Evolutionary conservation across 2,329 filamentous ascomycete genomes (phyloP).

Genomic region (Penicillium sp.): DNA sequence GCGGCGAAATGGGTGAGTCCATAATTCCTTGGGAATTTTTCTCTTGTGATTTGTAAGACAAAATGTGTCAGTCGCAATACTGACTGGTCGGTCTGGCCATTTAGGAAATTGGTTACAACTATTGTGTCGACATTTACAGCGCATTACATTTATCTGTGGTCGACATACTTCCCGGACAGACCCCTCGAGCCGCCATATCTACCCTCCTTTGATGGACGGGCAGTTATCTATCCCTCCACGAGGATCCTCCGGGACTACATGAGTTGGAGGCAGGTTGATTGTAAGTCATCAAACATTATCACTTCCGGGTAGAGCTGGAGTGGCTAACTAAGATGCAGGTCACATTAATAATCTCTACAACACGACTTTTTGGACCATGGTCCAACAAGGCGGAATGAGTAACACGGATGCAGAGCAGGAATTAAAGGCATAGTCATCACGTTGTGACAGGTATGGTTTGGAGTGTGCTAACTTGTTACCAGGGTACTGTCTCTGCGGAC

Average conservation of each 20-base stretch:
- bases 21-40: background rate
- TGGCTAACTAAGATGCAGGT: slow-evolving; percentile 49
- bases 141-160: slow-evolving; percentile 83
- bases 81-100: background rate
- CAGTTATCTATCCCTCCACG: slow-evolving; percentile 82
- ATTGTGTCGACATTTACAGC: slow-evolving; percentile 91
- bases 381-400: slow-evolving; percentile 72
- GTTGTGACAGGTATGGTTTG: background rate
- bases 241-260: slow-evolving; percentile 89
- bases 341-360: slow-evolving; percentile 99
- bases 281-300: slow-evolving; percentile 51
- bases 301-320: too few relatives aligned
- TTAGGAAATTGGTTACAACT: slow-evolving; percentile 86
- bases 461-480: slow-evolving; percentile 4
- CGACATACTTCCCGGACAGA: slow-evolving; percentile 68
- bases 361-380: slow-evolving; percentile 89
- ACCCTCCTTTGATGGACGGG: slow-evolving; percentile 89
- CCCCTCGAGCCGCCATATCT: slow-evolving; percentile 66
- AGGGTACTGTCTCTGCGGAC: slow-evolving; percentile 80
- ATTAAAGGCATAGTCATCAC: slow-evolving; percentile 61
- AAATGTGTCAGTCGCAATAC: background rate
- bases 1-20: slow-evolving; percentile 67
- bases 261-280: slow-evolving; percentile 95
- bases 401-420: slow-evolving; percentile 76
- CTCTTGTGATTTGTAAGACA: background rate